Percentiles rank a stretch among this genome's conserved stretches.
Evolutionary conservation across 2,329 filamentous ascomycete species (phyloP).

Genomic region (Cytospora piceicola): DNA sequence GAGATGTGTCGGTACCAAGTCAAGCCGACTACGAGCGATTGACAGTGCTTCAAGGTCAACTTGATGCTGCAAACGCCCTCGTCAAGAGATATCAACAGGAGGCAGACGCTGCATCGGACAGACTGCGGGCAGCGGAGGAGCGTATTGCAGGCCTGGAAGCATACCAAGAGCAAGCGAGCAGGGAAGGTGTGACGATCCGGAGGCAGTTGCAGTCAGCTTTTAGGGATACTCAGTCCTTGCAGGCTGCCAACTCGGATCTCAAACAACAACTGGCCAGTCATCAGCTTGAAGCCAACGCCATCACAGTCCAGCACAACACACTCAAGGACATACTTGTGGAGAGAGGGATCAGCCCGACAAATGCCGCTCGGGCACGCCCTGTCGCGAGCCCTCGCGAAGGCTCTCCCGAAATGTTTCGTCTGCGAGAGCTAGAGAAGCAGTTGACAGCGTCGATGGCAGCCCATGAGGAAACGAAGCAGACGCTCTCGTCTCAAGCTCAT

Average conservation of each 20-base stretch:
- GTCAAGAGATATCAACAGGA: constrained; percentile 89
- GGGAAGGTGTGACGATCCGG: constrained; percentile 86
- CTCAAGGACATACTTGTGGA: constrained; percentile 91
- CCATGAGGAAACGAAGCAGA: constrained; percentile 82
- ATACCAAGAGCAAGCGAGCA: constrained; percentile 95
- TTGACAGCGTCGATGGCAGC: constrained; percentile 75
- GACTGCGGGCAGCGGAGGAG: constrained; percentile 90
- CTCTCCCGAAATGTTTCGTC: constrained; percentile 78
- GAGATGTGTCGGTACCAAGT: constrained; percentile 52
- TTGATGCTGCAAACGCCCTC: constrained; percentile 75
- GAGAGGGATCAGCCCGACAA: constrained; percentile 80
- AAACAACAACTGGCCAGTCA: constrained; percentile 82
- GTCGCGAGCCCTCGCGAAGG: constrained; percentile 74
- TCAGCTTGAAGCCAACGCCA: constrained; percentile 91
- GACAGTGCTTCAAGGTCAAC: constrained; percentile 75
- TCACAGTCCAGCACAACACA: constrained; percentile 88
- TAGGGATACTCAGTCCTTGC: constrained; percentile 80
- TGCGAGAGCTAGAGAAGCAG: constrained; percentile 87
- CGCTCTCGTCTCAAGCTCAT: constrained; percentile 77
- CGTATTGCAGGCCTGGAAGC: constrained; percentile 94
- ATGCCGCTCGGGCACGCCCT: constrained; percentile 70
- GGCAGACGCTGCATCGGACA: constrained; percentile 84
- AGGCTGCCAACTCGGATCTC: constrained; percentile 79
- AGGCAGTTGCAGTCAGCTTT: constrained; percentile 86
- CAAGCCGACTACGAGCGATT: constrained; percentile 68